Base-by-base conservation (phyloP, 805 yeast species). In the Candida koratica region DNA sequence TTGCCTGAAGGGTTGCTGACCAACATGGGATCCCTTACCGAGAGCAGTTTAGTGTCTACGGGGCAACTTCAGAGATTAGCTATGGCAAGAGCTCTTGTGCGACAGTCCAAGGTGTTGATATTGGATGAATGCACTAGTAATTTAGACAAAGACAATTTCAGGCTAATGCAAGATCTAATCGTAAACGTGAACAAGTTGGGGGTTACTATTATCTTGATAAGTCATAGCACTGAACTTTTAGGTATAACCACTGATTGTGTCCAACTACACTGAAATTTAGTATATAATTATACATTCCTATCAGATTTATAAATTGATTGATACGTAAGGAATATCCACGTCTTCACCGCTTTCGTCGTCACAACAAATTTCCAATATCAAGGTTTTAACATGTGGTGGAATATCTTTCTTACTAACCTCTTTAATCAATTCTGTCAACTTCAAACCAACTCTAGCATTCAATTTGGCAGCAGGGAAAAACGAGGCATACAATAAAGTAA, bases 281-380 rank as follows among this genome's bases (percentile, higher is more conserved):
- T 20, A 20, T 8, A 20, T 8, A 24, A 24, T 10, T 24, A 12
- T 29, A 29, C 5, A 6, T 4, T 14, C n/a, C 6, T 22, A 17
- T 19, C 11, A 6, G 9, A n/a, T 17, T 25, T n/a, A 30, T 17
- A 18, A 44, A 34, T 18, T 32, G 14, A 89, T 75, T 38, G 84
- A 78, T 43, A 89, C 75, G 56, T 77, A 88, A 20, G 98, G 98
- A 45, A 88, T 86, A 51, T 89, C 97, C 14, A 88, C 96, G 57
- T 93, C 98, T 56, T 93, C 97, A 23, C 90, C 98, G 30, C 81
- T 74, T 53, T 77, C 69, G 58, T 93, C 98, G 52, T 93, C 97
- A 43, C 90, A 84, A 58, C 96, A 87, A 30, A 93, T 74, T 62
- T 90, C 98, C 39, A 93, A 73, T 40, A 90, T 81, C 64, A 93